Percentiles rank a stretch among this genome's conserved stretches.
Conservation (phyloP, 2,329 filamentous ascomycete species). For the Trichoderma sp. region DNA sequence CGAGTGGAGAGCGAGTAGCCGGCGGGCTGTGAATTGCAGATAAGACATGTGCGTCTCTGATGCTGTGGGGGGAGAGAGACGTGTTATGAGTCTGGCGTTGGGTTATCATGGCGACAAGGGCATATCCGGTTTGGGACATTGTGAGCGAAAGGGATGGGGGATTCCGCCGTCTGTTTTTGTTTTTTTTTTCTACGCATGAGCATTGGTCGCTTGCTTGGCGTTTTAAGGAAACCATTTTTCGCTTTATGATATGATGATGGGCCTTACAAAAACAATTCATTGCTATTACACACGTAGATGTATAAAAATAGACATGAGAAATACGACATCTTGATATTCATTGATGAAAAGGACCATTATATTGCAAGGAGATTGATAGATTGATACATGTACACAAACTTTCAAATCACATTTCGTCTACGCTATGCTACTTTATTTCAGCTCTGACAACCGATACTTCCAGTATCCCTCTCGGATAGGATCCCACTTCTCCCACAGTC, state of each 20-base stretch:
- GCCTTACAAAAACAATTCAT: not conserved
- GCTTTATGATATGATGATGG: conserved; percentile 1
- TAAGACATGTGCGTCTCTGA: not conserved
- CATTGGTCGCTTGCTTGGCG: conserved; percentile 11
- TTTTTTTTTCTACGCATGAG: conserved; percentile 4
- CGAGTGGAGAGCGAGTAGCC: conserved; percentile 51
- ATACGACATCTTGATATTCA: not conserved
- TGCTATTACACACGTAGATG: conserved; percentile 2
- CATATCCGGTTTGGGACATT: not conserved
- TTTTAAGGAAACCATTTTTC: conserved; percentile 3
- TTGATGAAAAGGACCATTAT: not conserved
- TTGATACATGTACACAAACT: not conserved
- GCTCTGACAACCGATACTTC: conserved; percentile 54
- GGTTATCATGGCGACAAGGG: not conserved
- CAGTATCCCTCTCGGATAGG: conserved; percentile 89
- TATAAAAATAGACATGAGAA: not conserved
- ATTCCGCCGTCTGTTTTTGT: not conserved
- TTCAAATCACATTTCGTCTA: not conserved
- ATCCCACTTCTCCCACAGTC: conserved; percentile 84
- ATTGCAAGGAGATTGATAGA: not conserved
- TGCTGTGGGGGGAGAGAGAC: not conserved
- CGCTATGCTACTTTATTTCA: conserved; percentile 17
- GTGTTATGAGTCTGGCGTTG: conserved; percentile 7
- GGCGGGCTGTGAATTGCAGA: not conserved
- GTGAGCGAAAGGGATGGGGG: not conserved